A percentile compares a stretch with the other conserved stretches of the same genome.
Conservation (phyloP, 2,329 filamentous ascomycete genomes). For the Curvularia verruculosa region DNA sequence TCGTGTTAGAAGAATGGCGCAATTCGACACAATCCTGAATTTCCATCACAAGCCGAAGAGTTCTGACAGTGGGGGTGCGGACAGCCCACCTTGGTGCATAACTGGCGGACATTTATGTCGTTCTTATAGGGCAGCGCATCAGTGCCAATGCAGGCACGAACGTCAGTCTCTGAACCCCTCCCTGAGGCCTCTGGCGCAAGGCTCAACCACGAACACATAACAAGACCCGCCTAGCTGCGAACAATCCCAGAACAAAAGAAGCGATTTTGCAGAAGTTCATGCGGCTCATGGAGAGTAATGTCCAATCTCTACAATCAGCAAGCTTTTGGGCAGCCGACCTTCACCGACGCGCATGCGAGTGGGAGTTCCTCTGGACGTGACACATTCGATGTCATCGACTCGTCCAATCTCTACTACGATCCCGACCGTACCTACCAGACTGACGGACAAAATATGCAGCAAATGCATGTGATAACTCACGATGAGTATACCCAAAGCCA, state of each 20-base stretch:
- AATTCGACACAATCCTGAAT: constrained; percentile 27
- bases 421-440: constrained; percentile 33
- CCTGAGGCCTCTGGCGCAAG: constrained; percentile 18
- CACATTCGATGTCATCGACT: constrained; percentile 37
- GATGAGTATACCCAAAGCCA: constrained; percentile 25
- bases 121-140: constrained; percentile 41
- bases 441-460: constrained; percentile 22
- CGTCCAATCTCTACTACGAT: constrained; percentile 36
- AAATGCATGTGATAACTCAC: constrained; percentile 22
- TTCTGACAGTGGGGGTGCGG: constrained; percentile 28
- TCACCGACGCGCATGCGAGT: constrained; percentile 45
- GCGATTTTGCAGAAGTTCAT: constrained; percentile 17
- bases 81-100: constrained; percentile 24
- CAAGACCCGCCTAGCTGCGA: constrained; percentile 7
- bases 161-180: constrained; percentile 29
- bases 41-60: constrained; percentile 15
- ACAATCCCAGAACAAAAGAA: constrained; percentile 10
- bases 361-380: constrained; percentile 51
- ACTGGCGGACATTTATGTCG: constrained; percentile 25
- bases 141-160: constrained; percentile 31
- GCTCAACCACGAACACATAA: constrained; percentile 25
- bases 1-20: constrained; percentile 28
- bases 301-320: constrained; percentile 39
- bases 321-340: constrained; percentile 47
- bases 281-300: constrained; percentile 49